Percentiles rank a stretch among this genome's conserved stretches.
These are phyloP conservation scores for Ceratonia siliqua DNA, from an alignment of 306 rosid genomes.

Conservation along the genomic window DNA sequence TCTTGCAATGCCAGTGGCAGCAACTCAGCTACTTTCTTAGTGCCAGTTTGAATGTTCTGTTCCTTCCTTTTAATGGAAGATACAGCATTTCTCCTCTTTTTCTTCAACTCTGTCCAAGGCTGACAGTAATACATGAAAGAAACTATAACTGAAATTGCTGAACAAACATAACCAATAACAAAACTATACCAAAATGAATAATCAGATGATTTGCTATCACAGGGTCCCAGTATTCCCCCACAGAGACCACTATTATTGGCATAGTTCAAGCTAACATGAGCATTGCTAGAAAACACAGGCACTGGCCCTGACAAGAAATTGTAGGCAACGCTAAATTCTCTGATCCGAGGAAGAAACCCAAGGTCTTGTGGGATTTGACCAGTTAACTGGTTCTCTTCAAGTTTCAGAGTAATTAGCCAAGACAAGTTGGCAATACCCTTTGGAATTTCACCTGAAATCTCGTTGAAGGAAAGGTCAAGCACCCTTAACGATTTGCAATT, in stretches of 20 bases:
- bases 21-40: slow-evolving; percentile 7
- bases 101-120: slow-evolving; percentile 19
- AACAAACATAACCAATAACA: slow-evolving; percentile 29
- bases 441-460: slow-evolving; percentile 41
- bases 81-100: neutral
- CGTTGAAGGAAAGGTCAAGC: slow-evolving; percentile 32
- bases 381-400: slow-evolving; percentile 33
- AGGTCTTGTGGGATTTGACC: slow-evolving; percentile 42
- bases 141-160: neutral
- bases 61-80: neutral
- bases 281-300: neutral
- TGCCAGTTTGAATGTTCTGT: slow-evolving; percentile 14
- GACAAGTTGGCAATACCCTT: slow-evolving; percentile 10
- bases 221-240: slow-evolving; percentile 31
- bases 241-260: slow-evolving; percentile 41
- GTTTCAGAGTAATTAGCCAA: slow-evolving; percentile 26
- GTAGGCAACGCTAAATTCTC: slow-evolving; percentile 10
- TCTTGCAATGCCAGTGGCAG: slow-evolving; percentile 5
- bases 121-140: neutral
- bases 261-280: slow-evolving; percentile 7
- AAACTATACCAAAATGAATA: slow-evolving; percentile 31
- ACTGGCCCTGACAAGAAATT: slow-evolving; percentile 42
- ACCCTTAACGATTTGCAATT: slow-evolving; percentile 7
- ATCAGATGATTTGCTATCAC: slow-evolving; percentile 10
- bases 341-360: slow-evolving; percentile 19